Evolutionary conservation across 352 stramenopile genomes (phyloP).

Genomic region (Globisporangium mamillatum): DNA sequence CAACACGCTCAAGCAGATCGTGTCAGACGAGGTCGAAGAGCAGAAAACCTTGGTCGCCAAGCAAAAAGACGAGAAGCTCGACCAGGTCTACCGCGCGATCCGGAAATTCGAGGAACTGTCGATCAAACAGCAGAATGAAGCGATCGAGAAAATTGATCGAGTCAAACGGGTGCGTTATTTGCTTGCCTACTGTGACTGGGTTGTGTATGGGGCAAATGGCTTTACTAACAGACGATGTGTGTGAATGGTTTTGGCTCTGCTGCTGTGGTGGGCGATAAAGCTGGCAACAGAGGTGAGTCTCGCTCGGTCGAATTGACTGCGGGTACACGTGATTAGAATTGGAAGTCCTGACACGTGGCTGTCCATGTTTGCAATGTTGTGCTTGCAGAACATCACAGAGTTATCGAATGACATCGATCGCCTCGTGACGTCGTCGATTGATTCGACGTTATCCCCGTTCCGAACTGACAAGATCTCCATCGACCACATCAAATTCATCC

Average conservation of each 20-base stretch:
- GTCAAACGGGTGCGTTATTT: conserved; percentile 34
- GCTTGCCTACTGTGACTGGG: background rate
- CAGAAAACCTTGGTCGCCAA: conserved; percentile 44
- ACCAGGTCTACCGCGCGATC: conserved; percentile 42
- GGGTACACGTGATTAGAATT: too few relatives aligned
- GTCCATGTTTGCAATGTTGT: background rate
- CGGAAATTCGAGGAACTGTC: conserved; percentile 42
- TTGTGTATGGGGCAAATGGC: background rate
- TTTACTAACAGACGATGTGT: background rate
- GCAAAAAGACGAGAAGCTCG: conserved; percentile 48
- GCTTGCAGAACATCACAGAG: conserved; percentile 41
- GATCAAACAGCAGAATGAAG: conserved; percentile 39
- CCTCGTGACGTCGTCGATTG: conserved; percentile 48
- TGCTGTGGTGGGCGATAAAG: conserved; percentile 13
- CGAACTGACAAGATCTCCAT: conserved; percentile 51
- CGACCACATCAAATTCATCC: conserved; percentile 52
- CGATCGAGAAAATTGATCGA: conserved; percentile 46
- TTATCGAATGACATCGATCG: conserved; percentile 49
- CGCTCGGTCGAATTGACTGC: too few relatives aligned
- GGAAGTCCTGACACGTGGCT: too few relatives aligned
- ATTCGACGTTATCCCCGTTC: conserved; percentile 52
- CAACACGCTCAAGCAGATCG: conserved; percentile 44
- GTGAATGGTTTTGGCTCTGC: background rate
- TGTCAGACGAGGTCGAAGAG: conserved; percentile 56
- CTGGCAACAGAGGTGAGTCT: conserved; percentile 29